Evolutionary conservation across 176 grass and related monocot species (phyloP).

Genomic region (Elaeis guineensis): DNA sequence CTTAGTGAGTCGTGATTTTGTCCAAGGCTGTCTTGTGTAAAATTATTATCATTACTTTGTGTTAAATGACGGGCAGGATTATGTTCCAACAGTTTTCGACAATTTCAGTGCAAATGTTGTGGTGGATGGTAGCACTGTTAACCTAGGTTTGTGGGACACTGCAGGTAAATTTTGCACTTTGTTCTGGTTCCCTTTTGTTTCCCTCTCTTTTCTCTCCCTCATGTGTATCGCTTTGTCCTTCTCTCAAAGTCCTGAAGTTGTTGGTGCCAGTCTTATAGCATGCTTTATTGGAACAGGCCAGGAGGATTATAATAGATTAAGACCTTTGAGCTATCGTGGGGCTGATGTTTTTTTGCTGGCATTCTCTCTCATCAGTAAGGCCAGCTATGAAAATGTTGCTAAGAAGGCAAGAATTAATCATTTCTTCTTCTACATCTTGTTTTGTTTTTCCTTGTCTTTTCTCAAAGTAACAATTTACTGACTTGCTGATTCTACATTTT

Average conservation of each 20-base stretch:
- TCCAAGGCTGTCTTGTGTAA: too few relatives aligned
- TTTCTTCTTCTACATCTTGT: constrained; percentile 8
- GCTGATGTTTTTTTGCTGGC: constrained; percentile 76
- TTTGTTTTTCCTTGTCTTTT: not conserved
- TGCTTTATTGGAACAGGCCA: constrained; percentile 40
- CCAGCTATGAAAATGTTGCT: constrained; percentile 71
- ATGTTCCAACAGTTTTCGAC: constrained; percentile 69
- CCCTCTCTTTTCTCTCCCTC: too few relatives aligned
- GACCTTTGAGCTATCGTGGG: constrained; percentile 70
- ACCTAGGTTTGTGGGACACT: constrained; percentile 69
- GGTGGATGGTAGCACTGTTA: constrained; percentile 72
- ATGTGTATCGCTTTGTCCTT: not conserved
- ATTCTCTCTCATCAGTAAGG: constrained; percentile 78
- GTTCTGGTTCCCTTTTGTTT: not conserved
- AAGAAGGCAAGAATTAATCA: constrained; percentile 51
- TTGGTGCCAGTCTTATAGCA: not conserved
- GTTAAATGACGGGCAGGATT: constrained; percentile 28
- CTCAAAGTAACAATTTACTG: not conserved
- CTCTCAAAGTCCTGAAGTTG: too few relatives aligned
- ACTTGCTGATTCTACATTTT: not conserved
- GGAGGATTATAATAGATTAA: constrained; percentile 76
- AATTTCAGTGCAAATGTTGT: constrained; percentile 77
- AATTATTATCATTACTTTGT: too few relatives aligned
- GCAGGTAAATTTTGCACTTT: constrained; percentile 32
- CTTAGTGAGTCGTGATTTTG: too few relatives aligned